Conservation (phyloP, 164 flowering plant species). For the Vitis vinifera region ASM3070453v1 NC_081814.1:3631001-3631500, state of each 20-base stretch:
- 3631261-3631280: slow-evolving; percentile 36
- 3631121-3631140: no score
- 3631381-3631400: slow-evolving; percentile 34
- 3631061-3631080: neutral
- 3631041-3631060: neutral
- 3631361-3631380: slow-evolving; percentile 41
- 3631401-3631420: neutral
- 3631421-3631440: no score
- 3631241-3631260: slow-evolving; percentile 43
- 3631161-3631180: slow-evolving; percentile 30
- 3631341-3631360: slow-evolving; percentile 48
- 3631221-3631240: slow-evolving; percentile 35
- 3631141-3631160: neutral
- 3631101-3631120: neutral
- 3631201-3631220: slow-evolving; percentile 54
- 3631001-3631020: no score
- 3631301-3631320: slow-evolving; percentile 47
- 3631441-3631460: neutral
- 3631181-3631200: slow-evolving; percentile 28
- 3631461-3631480: no score
- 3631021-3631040: neutral
- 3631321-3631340: slow-evolving; percentile 38
- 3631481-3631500: no score
- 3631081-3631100: neutral
- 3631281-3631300: slow-evolving; percentile 53